phyloP scores from a whole-genome alignment of 805 yeast genomes.

The Diddensiella caesifluorescens region DNA sequence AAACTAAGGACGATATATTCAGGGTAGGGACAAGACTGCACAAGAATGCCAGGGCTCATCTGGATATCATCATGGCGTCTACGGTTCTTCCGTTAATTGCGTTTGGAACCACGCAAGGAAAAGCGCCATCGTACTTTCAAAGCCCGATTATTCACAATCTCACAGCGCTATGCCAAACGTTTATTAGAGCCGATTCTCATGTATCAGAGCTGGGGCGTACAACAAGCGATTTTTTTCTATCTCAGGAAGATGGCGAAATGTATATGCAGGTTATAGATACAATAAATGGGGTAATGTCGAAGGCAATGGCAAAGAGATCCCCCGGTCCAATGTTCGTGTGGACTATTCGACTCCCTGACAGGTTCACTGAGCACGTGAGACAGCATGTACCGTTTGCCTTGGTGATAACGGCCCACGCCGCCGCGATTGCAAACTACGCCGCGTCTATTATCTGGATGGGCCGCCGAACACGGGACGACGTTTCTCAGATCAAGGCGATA shows the following conservation, averaged over 20 bases:
- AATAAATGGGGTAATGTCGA: background rate
- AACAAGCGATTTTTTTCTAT: background rate
- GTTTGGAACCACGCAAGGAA: background rate
- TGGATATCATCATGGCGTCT: background rate
- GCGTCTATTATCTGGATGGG: slow-evolving; percentile 4
- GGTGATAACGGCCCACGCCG: slow-evolving; percentile 2
- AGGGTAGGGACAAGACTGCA: background rate
- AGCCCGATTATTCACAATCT: background rate
- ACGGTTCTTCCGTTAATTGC: background rate
- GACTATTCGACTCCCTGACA: background rate
- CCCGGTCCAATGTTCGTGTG: slow-evolving; percentile 3
- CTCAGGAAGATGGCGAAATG: background rate
- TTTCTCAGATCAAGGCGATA: background rate
- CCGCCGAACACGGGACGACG: background rate
- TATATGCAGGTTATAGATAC: slow-evolving; percentile 1
- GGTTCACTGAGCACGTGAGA: slow-evolving; percentile 1
- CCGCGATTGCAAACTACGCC: slow-evolving; percentile 1
- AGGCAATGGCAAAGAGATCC: background rate
- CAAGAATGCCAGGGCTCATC: background rate
- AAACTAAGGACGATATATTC: slow-evolving; percentile 2
- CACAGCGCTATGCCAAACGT: background rate
- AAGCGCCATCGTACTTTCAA: background rate
- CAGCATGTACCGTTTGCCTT: background rate
- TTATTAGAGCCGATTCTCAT: background rate
- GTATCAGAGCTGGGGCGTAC: background rate